Evolutionary conservation across 257 asterid genomes (phyloP), one percentile per base, ranked within the genome.

Genomic region (Oldenlandia corymbosa): DNA sequence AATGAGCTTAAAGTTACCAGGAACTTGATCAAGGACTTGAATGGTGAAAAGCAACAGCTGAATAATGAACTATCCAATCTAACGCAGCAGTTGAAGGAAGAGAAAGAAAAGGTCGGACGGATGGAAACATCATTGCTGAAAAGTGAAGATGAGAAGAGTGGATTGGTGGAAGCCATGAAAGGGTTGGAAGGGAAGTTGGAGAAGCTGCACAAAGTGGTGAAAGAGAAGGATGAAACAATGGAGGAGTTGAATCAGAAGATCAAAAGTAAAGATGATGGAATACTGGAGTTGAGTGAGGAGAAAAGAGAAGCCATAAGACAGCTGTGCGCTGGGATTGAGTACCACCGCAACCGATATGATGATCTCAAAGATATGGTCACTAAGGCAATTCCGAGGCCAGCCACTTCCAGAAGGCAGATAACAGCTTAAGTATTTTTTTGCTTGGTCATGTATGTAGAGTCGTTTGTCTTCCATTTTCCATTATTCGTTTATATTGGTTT

Each of bases 301-400:
- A 93, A 93, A 75, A 73, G 77, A 56, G 96, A 90, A 69, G 99
- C 86, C 10, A 93, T 90, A 74, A 80, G 83, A 62, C 94, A 93
- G 68, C 50, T 93, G 70, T 85, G 95, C 73, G 70, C 83, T 1
- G 72, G 80, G 88, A 88, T 88, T 11, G 99, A 93, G 43, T 87
- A 93, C 69, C 93, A 93, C 57, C 89, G 85, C 1, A 75, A 70
- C 57, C 85, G 93, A 7, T 83, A 80, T 53, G 85, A 88, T 20
- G 83, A 78, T 70, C 90, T 88, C 48, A 83, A 63, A 69, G 90
- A 80, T 37, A 75, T 71, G 79, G 54, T 88, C 39, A 59, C 58
- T 30, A 88, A 84, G 77, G 63, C 76, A 50, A 69, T 30, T 36
- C 41, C 60, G 47, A 13, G 76, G 16, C 78, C 76, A 9, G 50